These are phyloP conservation scores for Pinus albicaulis DNA, from an alignment of 75 land plant species.

Conservation along the genomic window DNA sequence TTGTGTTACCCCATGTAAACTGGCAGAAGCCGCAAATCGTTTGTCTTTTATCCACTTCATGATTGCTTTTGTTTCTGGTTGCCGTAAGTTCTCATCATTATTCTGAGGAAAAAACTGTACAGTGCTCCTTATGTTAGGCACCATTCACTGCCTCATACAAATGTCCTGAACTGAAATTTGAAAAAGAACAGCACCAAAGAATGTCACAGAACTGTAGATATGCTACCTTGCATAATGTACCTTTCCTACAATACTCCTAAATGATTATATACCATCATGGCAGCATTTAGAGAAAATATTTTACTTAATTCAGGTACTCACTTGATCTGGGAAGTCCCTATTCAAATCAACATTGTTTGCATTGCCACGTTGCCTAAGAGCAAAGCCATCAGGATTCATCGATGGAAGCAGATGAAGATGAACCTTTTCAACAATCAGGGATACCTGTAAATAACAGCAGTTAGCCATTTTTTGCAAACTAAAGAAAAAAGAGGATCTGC, in stretches of 20 bases:
- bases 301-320: slow-evolving; percentile 13
- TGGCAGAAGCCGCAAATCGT: slow-evolving; percentile 88
- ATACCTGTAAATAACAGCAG: slow-evolving; percentile 45
- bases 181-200: slow-evolving; percentile 9
- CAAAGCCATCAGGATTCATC: slow-evolving; percentile 98
- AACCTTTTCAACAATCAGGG: slow-evolving; percentile 65
- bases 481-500: background rate
- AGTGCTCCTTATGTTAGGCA: slow-evolving; percentile 12
- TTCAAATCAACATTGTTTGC: slow-evolving; percentile 89
- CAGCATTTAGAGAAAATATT: background rate
- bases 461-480: background rate
- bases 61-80: slow-evolving; percentile 91
- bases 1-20: slow-evolving; percentile 90
- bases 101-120: slow-evolving; percentile 75
- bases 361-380: slow-evolving; percentile 64
- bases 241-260: background rate
- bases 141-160: slow-evolving; percentile 7
- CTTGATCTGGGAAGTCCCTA: slow-evolving; percentile 99
- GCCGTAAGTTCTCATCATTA: slow-evolving; percentile 61
- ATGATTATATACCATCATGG: background rate
- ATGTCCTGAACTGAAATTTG: slow-evolving; percentile 9
- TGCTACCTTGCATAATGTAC: slow-evolving; percentile 7
- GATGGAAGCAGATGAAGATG: slow-evolving; percentile 96
- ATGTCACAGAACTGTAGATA: background rate
- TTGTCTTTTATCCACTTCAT: slow-evolving; percentile 75